Base-by-base conservation (phyloP, 2,329 filamentous ascomycete species). In the Grosmannia serpens region DNA sequence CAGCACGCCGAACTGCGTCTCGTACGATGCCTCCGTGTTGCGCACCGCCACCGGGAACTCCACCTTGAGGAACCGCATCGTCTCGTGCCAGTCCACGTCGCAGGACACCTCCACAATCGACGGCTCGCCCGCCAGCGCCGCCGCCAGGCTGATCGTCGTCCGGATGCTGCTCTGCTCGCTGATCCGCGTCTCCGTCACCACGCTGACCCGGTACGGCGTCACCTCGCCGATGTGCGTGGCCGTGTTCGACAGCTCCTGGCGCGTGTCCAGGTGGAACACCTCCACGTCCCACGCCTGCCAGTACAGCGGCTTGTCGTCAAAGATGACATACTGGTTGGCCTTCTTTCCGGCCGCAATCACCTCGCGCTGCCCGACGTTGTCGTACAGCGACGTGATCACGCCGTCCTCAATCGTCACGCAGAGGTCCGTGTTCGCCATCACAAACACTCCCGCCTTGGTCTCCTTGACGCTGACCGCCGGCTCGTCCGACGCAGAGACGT, bases 261-360 rank as follows among this genome's bases (percentile, higher is more conserved):
- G 85, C 2, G 91, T 94, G 58, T 95, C 85, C 29, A 97, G 81
- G 67, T 99, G 94, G 74, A 87, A 99, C 31, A 97, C 91, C 72
- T 99, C 94, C 7, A 97, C 92, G 70, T 99, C 92, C 91, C 92
- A 96, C 3, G 91, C 91, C 73, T 96, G 89, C 91, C 91, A 97
- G 75, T 95, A 96, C 27, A 96, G 80, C 26, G 91, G 91, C 74
- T 97, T 96, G 74, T 99, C 94, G 68, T 99, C 94, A 67, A 95
- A 97, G 27, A 97, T 84, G 63, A 97, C 91, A 55, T 94, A 83
- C 69, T 96, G 91, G 64, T 95, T 96, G 27, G 87, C 91, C 70
- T 91, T 91, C 27, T 82, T 81, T 44, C 82, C 84, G 64, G 81
- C 74, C 3, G 89, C 80, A 54, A 99, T 81, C 24, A 95, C 73